Evolutionary conservation across 129 eudicot species (phyloP), one percentile per base, ranked within the genome.

Genomic region (Flaveria bidentis): DNA sequence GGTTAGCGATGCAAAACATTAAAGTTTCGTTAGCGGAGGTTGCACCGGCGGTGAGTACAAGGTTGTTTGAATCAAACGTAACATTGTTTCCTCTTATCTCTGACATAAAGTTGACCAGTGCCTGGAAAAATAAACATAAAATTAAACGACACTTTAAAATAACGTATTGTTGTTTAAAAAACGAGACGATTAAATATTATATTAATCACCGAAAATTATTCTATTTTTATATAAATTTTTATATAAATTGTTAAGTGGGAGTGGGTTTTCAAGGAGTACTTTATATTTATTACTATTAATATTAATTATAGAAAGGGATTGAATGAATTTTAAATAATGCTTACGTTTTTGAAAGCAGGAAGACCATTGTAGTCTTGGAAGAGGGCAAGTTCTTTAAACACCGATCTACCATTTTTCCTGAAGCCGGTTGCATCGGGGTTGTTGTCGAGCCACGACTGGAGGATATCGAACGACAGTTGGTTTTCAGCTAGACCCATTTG

Each of bases 401-500:
- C 76, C 60, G 97, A 87, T 36, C 85, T 78, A 0, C 93, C 96
- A 15, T 88, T 73, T 76, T 81, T 83, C 83, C 78, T 84, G 72
- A 90, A 88, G 9, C 84, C 80, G 0, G 92, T 86, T 2, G 89
- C 89, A 25, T 88, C 92, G 0, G 98, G 98, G 78, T 93, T 88
- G 62, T 84, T 71, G 1, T 83, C 60, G 13, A 93, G 81, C 98
- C 98, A 93, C 0, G 87, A 78, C 78, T 90, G 96, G 0, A 93
- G 82, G 25, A 93, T 83, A 79, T 90, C 91, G 42, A 93, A 90
- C 0, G 97, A 90, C 15, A 93, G 87, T 85, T 92, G 98, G 45
- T 93, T 93, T 82, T 93, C 98, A 0, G 98, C 97, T 1, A 93
- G 90, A 0, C 98, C 98, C 98, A 93, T 90, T 71, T 93, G 98